Evolutionary conservation across 169 alveolate species (phyloP).

Genomic region (Cryptosporidium muris): DNA sequence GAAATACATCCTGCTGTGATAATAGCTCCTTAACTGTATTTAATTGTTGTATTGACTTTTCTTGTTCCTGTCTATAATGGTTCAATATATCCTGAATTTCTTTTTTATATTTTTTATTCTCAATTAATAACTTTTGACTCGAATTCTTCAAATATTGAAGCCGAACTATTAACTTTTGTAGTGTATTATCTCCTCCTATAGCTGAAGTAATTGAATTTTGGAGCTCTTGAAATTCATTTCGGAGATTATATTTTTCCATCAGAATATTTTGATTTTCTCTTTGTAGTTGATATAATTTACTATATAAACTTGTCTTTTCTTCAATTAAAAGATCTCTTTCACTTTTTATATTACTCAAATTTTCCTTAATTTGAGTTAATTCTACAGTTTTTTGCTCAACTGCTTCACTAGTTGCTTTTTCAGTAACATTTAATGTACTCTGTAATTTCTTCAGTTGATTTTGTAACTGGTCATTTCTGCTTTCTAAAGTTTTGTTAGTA

Average conservation of each 20-base stretch:
- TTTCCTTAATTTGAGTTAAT: slow-evolving; percentile 56
- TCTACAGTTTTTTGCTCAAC: slow-evolving; percentile 69
- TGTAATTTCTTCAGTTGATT: slow-evolving; percentile 54
- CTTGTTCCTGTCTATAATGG: slow-evolving; percentile 63
- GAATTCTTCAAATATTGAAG: slow-evolving; percentile 49
- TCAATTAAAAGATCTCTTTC: slow-evolving; percentile 60
- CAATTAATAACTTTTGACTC: slow-evolving; percentile 57
- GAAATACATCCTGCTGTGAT: slow-evolving; percentile 63
- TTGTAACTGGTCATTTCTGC: slow-evolving; percentile 42
- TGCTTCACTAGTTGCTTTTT: slow-evolving; percentile 70
- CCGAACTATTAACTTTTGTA: slow-evolving; percentile 32
- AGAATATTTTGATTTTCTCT: slow-evolving; percentile 20
- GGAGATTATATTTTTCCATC: slow-evolving; percentile 45
- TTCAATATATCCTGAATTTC: slow-evolving; percentile 53
- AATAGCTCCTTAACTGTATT: slow-evolving; percentile 50
- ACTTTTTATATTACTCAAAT: slow-evolving; percentile 45
- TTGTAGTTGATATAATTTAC: slow-evolving; percentile 15
- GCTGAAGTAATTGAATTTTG: slow-evolving; percentile 51
- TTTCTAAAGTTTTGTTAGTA: slow-evolving; percentile 35
- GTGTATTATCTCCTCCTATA: slow-evolving; percentile 43
- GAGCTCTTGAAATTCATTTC: slow-evolving; percentile 47
- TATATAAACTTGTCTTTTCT: slow-evolving; percentile 40
- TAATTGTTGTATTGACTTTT: slow-evolving; percentile 46
- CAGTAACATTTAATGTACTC: slow-evolving; percentile 64
- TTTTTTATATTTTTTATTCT: slow-evolving; percentile 59